These are phyloP conservation scores for Fusarium fujikuroi DNA, from an alignment of 2,329 filamentous ascomycete species.

Conservation along the genomic window DNA sequence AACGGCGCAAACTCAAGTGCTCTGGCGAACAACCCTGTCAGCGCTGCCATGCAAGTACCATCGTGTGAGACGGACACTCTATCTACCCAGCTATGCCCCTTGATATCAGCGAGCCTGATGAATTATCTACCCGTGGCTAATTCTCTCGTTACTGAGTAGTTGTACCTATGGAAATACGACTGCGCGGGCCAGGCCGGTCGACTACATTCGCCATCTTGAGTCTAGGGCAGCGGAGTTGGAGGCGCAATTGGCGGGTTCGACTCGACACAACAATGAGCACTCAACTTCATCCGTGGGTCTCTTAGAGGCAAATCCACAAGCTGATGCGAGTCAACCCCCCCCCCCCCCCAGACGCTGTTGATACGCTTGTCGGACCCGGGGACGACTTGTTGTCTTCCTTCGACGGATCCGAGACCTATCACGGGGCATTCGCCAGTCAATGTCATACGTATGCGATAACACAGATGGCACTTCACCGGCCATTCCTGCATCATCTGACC, in stretches of 20 bases:
- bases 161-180: background rate
- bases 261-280: background rate
- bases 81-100: too few species aligned
- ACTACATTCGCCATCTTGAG: background rate
- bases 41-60: background rate
- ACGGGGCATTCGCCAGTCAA: background rate
- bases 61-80: background rate
- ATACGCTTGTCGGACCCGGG: background rate
- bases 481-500: background rate
- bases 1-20: background rate
- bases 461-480: background rate
- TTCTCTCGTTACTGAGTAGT: background rate
- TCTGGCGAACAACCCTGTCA: background rate
- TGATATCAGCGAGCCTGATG: fast-evolving
- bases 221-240: background rate
- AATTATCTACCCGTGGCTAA: background rate
- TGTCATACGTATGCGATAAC: background rate
- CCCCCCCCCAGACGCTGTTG: background rate
- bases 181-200: background rate
- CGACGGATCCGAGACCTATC: background rate
- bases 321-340: background rate
- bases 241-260: background rate
- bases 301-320: background rate
- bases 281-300: background rate
- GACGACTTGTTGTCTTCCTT: background rate